Evolutionary conservation across 192 early-diverging fungal species (phyloP).

Genomic region (Pilaira anomala): DNA sequence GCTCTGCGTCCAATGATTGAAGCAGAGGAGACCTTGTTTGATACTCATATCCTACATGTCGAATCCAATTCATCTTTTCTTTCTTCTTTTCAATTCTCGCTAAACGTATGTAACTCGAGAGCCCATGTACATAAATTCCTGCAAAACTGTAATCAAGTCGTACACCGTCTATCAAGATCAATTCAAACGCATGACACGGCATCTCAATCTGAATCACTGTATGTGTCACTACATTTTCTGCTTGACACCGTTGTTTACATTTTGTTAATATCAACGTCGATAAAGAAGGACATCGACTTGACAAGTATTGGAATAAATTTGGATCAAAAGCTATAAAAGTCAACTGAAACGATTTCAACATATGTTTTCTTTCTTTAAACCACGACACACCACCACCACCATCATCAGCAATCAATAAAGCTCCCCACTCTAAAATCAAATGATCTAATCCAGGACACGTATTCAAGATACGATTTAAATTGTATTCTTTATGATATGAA

Average conservation of each 20-base stretch:
- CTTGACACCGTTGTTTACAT: not conserved
- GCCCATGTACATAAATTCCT: not conserved
- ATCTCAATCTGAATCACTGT: not conserved
- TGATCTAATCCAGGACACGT: not conserved
- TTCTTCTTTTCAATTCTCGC: not conserved
- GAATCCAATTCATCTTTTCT: not conserved
- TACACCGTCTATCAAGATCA: not conserved
- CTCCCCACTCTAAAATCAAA: conserved; percentile 10
- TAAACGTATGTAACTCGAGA: conserved; percentile 7
- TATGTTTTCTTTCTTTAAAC: not conserved
- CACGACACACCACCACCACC: no score
- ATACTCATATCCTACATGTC: not conserved
- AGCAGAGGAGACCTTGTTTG: not conserved
- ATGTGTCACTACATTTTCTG: not conserved
- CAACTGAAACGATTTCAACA: not conserved
- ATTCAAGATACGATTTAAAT: not conserved
- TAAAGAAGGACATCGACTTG: not conserved
- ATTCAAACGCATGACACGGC: not conserved
- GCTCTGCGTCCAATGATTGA: not conserved
- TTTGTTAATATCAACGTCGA: not conserved
- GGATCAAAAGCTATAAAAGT: conserved; percentile 6
- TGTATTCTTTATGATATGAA: conserved; percentile 7
- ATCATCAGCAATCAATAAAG: no score
- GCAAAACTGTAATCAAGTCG: not conserved
- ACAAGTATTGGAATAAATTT: not conserved